These are phyloP conservation scores for Gomphus sp. DNA, from an alignment of 1,284 basidiomycete genomes.

Conservation along the genomic window DNA sequence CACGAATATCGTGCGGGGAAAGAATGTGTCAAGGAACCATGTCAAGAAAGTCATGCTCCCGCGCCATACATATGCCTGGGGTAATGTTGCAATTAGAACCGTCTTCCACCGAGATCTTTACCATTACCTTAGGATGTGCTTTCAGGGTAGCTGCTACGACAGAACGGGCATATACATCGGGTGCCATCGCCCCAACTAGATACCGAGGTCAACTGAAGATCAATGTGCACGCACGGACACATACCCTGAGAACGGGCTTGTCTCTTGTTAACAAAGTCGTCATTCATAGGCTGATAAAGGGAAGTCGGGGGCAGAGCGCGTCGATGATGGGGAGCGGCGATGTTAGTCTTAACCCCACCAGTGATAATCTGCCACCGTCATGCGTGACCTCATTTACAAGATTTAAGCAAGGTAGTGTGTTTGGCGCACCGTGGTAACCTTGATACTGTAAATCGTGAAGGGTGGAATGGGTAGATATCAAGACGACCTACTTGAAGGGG, in stretches of 20 bases:
- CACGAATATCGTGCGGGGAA: slow-evolving; percentile 16
- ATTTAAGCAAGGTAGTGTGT: neutral
- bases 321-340: slow-evolving; percentile 11
- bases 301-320: slow-evolving; percentile 17
- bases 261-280: slow-evolving; percentile 10
- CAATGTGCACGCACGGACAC: neutral
- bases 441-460: slow-evolving; percentile 17
- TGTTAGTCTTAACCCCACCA: slow-evolving; percentile 22
- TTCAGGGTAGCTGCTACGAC: slow-evolving; percentile 21
- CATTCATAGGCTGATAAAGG: slow-evolving; percentile 21
- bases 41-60: slow-evolving; percentile 12
- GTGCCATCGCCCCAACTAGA: slow-evolving; percentile 16
- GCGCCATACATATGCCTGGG: slow-evolving; percentile 5
- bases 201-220: neutral
- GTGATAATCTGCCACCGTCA: slow-evolving; percentile 18
- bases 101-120: neutral
- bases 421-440: slow-evolving; percentile 21
- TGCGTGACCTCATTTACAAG: neutral
- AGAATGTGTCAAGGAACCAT: slow-evolving; percentile 23
- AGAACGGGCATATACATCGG: slow-evolving; percentile 16
- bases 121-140: slow-evolving; percentile 8
- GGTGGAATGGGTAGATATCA: neutral
- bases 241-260: slow-evolving; percentile 8
- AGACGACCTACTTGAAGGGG: slow-evolving; percentile 8
- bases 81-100: neutral